Base-by-base conservation (phyloP, 805 yeast genomes). In the Lipomyces chichibuensis region DNA sequence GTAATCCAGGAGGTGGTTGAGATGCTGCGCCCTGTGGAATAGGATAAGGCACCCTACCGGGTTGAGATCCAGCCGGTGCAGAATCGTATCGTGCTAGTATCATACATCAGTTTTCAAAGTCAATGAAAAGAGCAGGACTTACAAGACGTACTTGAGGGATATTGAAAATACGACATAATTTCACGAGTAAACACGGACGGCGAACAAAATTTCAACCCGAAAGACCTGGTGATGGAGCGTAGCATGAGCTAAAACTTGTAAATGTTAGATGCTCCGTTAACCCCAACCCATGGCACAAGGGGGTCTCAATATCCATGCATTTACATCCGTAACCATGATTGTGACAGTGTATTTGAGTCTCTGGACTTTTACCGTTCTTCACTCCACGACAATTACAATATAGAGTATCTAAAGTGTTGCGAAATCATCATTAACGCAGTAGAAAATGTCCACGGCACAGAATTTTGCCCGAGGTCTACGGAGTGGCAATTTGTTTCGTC, bases 1-100 rank as follows among this genome's bases (percentile, higher is more conserved):
- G 37, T 29, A 59, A 14, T 9, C 62, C 62, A 29, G 62, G 55
- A 8, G 54, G 62, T 20, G 62, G 35, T 32, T 20, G 33, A 11
- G 33, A 20, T 56, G 35, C 46, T 13, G 43, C 17, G 27, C 39
- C 37, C 9, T 56, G 43, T 8, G 62, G 65, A 23, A 52, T 51
- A 17, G 58, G 54, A 17, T 55, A 59, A 2, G 53, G 43, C 49
- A 49, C 56, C 39, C 37, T 55, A 11, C 60, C 57, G 11, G 62
- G 59, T 1, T 13, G 17, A 25, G 55, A 25, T 25, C 55, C 55
- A 3, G 55, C 33, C 17, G 62, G 59, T 23, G 59, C 32, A 25
- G 54, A 13, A n/a, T 43, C 49, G 33, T 51, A 63, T 27, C 57
- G 57, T 23, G 54, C 61, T 57, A 51, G 27, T 25, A 20, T 9